Base-by-base conservation (phyloP, 495 filamentous ascomycete genomes). In the Penicillium soppii region DNA sequence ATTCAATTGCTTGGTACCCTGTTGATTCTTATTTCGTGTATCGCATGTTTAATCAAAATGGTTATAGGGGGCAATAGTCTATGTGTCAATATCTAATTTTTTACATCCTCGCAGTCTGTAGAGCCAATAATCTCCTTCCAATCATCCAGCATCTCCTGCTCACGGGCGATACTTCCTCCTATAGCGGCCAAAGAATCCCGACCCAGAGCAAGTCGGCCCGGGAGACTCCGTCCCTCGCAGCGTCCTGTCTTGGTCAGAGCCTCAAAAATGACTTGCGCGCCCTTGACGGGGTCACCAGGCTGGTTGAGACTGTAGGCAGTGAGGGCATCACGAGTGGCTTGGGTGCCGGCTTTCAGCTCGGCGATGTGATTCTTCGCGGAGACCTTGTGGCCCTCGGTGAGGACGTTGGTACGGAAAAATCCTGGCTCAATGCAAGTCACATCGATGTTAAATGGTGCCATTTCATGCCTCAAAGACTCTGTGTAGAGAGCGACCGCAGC, bases 251-350 rank as follows among this genome's bases (percentile, higher is more conserved):
- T 63, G 25, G 69, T 72, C 32, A 80, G 50, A 25, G 76, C 70
- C 49, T 83, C 78, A 10, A 77, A 65, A 42, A 81, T 69, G 0
- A 75, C 65, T 47, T 62, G 62, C 7, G 63, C 67, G 0, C 72
- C 79, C 59, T 81, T 81, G 33, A 62, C 59, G 13, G 75, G 63
- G 54, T 83, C 76, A 3, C 77, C 79, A 1, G 70, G 71, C 16
- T 36, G 33, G 33, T 16, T n/a, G 15, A n/a, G 12, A 13, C 15
- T 36, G 33, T 36, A 36, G 5, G 25, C 25, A 4, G 15, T 13
- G 2, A 16, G 12, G 10, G 10, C 33, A 9, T 9, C 33, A 9
- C 33, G 33, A 9, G 33, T 36, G 15, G 33, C 13, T 13, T 36
- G 10, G 33, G 33, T 36, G 33, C 10, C 33, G 33, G 15, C 15